Evolutionary conservation across 257 asterid genomes (phyloP).

Genomic region (Penstemon davidsonii): DNA sequence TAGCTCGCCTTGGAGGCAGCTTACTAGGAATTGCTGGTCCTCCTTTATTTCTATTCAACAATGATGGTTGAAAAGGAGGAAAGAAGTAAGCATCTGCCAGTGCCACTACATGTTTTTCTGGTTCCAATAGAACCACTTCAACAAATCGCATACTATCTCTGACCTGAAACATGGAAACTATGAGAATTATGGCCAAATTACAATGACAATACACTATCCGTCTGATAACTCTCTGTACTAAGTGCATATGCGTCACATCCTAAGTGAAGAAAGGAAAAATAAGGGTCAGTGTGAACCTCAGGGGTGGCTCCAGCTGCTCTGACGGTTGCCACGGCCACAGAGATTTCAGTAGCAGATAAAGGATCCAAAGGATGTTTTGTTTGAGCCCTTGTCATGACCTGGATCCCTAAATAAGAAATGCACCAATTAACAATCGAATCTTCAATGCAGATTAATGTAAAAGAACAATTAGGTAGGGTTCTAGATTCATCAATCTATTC

Average conservation of each 20-base stretch:
- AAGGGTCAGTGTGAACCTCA: slow-evolving; percentile 48
- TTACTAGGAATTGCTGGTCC: slow-evolving; percentile 75
- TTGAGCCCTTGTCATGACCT: slow-evolving; percentile 63
- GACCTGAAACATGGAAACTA: slow-evolving; percentile 51
- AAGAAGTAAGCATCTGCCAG: slow-evolving; percentile 95
- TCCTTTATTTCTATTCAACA: slow-evolving; percentile 76
- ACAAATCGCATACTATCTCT: slow-evolving; percentile 94
- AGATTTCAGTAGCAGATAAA: slow-evolving; percentile 81
- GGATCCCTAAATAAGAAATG: slow-evolving; percentile 54
- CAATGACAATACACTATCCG: background rate
- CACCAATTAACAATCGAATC: slow-evolving; percentile 18
- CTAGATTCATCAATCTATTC: slow-evolving; percentile 20
- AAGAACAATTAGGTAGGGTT: slow-evolving; percentile 4
- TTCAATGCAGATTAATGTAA: background rate
- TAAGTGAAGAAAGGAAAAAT: background rate
- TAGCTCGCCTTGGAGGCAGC: slow-evolving; percentile 92
- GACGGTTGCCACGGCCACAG: slow-evolving; percentile 91
- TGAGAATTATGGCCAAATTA: slow-evolving; percentile 12
- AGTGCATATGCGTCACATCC: slow-evolving; percentile 14
- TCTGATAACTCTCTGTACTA: background rate
- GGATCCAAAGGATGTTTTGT: slow-evolving; percentile 93
- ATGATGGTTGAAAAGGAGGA: slow-evolving; percentile 93
- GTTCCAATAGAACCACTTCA: slow-evolving; percentile 89
- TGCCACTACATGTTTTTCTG: slow-evolving; percentile 82
- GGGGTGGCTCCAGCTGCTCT: slow-evolving; percentile 99